phyloP scores from a whole-genome alignment of 768 basidiomycete genomes.

The Albatrellus ellisii region DNA sequence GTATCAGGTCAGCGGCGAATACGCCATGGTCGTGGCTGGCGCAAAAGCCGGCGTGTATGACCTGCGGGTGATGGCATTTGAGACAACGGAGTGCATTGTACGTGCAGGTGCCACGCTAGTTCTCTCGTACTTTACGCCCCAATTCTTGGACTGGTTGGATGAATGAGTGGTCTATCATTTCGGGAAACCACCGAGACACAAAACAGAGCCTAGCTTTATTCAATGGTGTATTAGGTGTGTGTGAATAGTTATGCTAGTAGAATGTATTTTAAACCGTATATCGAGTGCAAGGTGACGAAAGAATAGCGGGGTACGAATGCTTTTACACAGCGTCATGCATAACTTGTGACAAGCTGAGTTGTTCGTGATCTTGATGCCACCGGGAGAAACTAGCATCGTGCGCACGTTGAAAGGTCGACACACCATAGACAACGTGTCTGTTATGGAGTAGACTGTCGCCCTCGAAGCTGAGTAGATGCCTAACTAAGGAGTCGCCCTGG shows the following conservation, averaged over 20 bases:
- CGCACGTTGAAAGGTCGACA: slow-evolving; percentile 56
- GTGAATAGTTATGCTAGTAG: no score
- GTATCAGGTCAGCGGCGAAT: slow-evolving; percentile 97
- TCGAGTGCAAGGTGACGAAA: no score
- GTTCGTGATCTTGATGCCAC: slow-evolving; percentile 50
- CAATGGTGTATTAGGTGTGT: no score
- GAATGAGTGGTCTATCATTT: slow-evolving; percentile 16
- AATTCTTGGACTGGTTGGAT: slow-evolving; percentile 82
- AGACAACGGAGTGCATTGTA: slow-evolving; percentile 83
- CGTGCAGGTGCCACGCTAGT: slow-evolving; percentile 87
- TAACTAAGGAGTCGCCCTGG: slow-evolving; percentile 59
- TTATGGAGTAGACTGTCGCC: slow-evolving; percentile 43
- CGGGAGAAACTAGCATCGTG: slow-evolving; percentile 59
- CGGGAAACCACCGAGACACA: no score
- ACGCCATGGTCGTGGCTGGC: slow-evolving; percentile 93
- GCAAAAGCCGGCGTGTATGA: slow-evolving; percentile 91
- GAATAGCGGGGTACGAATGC: no score
- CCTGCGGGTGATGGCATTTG: slow-evolving; percentile 86
- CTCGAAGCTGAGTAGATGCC: slow-evolving; percentile 45
- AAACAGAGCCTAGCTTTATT: no score
- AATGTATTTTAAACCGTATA: no score
- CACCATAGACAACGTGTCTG: slow-evolving; percentile 61
- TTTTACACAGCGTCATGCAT: no score
- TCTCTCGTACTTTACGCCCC: slow-evolving; percentile 91
- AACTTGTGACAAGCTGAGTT: no score